These are phyloP conservation scores for Eragrostis curvula DNA, from an alignment of 176 grass and related monocot genomes.

Conservation along the genomic window DNA sequence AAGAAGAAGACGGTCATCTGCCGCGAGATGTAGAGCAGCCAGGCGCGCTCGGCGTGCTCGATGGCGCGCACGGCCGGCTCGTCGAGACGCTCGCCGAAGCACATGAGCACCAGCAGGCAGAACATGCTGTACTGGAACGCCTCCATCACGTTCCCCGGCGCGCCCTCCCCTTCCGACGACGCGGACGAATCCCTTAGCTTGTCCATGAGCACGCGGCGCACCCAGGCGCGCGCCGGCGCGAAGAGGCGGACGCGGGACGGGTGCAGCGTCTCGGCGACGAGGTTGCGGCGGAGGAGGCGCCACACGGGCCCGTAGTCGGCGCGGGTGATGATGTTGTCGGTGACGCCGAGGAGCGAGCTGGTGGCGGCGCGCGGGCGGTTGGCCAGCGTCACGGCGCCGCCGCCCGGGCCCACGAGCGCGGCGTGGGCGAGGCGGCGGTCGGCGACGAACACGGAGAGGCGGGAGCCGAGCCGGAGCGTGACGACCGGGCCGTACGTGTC, in stretches of 20 bases:
- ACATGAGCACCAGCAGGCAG: constrained; percentile 67
- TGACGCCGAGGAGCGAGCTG: constrained; percentile 25
- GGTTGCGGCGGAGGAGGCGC: constrained; percentile 59
- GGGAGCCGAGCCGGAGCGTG: constrained; percentile 37
- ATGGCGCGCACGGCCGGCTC: constrained; percentile 55
- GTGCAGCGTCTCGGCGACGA: constrained; percentile 49
- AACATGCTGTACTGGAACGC: constrained; percentile 66
- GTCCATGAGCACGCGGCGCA: constrained; percentile 33
- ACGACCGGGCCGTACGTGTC: constrained; percentile 49
- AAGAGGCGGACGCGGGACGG: constrained; percentile 46
- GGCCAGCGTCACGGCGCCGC: constrained; percentile 37
- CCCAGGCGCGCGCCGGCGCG: constrained; percentile 40
- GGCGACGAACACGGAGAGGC: constrained; percentile 37
- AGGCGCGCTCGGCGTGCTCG: constrained; percentile 14
- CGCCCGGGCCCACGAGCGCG: constrained; percentile 37
- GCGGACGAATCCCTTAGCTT: constrained; percentile 20
- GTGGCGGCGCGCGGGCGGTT: constrained; percentile 29
- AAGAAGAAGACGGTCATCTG: constrained; percentile 50
- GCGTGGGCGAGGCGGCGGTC: constrained; percentile 51
- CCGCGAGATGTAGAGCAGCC: constrained; percentile 33
- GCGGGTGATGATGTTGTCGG: constrained; percentile 30
- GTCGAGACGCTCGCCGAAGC: constrained; percentile 72
- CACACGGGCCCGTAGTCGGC: constrained; percentile 54
- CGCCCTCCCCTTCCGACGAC: not conserved
- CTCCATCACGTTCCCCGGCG: constrained; percentile 25